Base-by-base conservation (phyloP, 176 grass and related monocot genomes). In the Carex littledalei region DNA sequence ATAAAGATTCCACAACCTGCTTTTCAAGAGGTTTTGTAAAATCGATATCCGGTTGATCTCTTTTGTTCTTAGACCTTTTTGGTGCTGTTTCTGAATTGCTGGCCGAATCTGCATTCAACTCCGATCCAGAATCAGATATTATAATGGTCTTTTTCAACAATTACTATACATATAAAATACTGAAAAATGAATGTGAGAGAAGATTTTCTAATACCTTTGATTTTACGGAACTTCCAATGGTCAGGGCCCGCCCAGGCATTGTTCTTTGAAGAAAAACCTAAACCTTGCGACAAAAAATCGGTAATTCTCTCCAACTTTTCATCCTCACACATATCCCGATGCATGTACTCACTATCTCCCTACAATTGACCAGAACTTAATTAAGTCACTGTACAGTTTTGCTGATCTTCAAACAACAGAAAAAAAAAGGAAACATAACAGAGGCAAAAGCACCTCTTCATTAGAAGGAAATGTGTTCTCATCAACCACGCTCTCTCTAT, bases 221-320 rank as follows among this genome's bases (percentile, higher is more conserved):
- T 79, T 88, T 98, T 98, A 59, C 29, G 81, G 89, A 92, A 98
- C 70, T 95, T 98, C 96, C 96, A 98, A 89, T 98, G 96, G 79
- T 98, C 93, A 8, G 93, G 96, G 80, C 96, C 96, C 78, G 96
- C 95, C 95, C 92, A 98, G n/a, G 96, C 93, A 94, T 98, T 98
- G 85, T 91, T 89, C 84, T 92, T 98, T 55, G 88, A 92, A 84
- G 89, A 87, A 79, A 92, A 89, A 57, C 90, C 88, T 80, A 90
- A 90, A 37, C 93, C 91, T 85, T 89, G 78, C 37, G 90, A 94
- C 85, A 98, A 91, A 65, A 95, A 91, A 85, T 88, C 87, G 39
- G 91, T 81, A 87, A 98, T 89, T 88, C 86, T 94, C 20, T 94
- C 91, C 7, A 89, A 50, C 39, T 88, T 95, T 79, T 89, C 89